A percentile compares a stretch with the other conserved stretches of the same genome.
Evolutionary conservation across 331 rosid genomes (phyloP).

Genomic region (Acacia pycnantha): DNA sequence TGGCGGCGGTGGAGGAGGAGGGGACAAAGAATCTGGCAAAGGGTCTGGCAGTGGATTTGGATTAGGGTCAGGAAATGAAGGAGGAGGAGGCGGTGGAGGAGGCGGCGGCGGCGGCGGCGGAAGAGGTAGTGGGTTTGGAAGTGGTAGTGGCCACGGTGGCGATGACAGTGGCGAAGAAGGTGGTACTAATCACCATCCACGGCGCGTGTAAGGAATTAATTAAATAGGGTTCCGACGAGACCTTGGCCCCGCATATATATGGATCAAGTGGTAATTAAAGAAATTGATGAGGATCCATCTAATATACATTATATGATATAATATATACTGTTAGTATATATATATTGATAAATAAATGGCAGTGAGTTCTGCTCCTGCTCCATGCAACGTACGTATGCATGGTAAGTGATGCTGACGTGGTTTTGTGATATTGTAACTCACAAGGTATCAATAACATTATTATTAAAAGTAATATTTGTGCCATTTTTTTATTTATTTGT

Average conservation of each 20-base stretch:
- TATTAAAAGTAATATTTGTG: neutral
- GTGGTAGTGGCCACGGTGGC: too few relatives aligned
- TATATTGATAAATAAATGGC: neutral
- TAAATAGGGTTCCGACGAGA: neutral
- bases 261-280: neutral
- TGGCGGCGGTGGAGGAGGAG: neutral
- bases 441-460: neutral
- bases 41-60: too few relatives aligned
- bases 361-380: neutral
- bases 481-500: too few relatives aligned
- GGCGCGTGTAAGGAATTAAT: neutral
- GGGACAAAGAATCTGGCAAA: too few relatives aligned
- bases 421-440: neutral
- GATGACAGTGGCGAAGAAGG: too few relatives aligned
- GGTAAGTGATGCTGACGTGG: neutral
- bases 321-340: neutral
- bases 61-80: too few relatives aligned
- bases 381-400: neutral
- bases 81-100: neutral
- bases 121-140: too few relatives aligned
- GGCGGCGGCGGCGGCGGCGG: too few relatives aligned
- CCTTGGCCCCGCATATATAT: neutral
- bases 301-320: neutral
- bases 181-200: neutral
- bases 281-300: neutral